These are phyloP conservation scores for Cystobasidium ongulense DNA, from an alignment of 768 basidiomycete genomes.

Conservation along the genomic window DNA sequence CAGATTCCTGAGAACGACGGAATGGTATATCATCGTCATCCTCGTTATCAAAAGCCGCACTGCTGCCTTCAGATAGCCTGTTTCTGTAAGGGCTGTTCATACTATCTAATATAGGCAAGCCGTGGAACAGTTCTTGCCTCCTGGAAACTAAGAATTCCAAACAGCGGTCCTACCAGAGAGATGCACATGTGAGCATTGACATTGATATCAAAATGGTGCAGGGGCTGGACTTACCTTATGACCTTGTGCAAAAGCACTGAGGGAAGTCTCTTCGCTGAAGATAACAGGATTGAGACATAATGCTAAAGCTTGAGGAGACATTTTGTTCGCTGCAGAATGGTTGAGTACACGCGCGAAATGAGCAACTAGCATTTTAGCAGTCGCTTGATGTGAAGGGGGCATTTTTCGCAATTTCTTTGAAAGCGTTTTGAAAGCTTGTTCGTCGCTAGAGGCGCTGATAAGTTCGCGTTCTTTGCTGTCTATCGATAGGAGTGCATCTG, in stretches of 20 bases:
- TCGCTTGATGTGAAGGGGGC: slow-evolving; percentile 37
- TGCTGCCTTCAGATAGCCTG: neutral
- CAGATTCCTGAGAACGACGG: slow-evolving; percentile 22
- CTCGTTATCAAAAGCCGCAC: neutral
- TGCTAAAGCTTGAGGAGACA: slow-evolving; percentile 37
- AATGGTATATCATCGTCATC: slow-evolving; percentile 24
- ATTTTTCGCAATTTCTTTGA: slow-evolving; percentile 35
- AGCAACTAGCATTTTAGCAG: slow-evolving; percentile 36
- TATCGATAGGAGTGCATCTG: slow-evolving; percentile 38
- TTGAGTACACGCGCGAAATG: slow-evolving; percentile 37
- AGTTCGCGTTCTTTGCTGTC: slow-evolving; percentile 24
- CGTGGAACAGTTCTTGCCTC: slow-evolving; percentile 15
- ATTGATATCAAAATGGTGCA: neutral
- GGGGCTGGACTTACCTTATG: neutral
- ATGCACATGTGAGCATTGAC: neutral
- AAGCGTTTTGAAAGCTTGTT: slow-evolving; percentile 21
- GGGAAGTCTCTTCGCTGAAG: slow-evolving; percentile 21
- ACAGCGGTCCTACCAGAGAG: slow-evolving; percentile 10
- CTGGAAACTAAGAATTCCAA: slow-evolving; percentile 1
- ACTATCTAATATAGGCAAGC: neutral
- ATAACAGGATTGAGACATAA: slow-evolving; percentile 30
- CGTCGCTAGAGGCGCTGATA: slow-evolving; percentile 21
- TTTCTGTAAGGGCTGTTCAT: neutral
- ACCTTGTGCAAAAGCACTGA: slow-evolving; percentile 7
- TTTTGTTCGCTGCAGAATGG: slow-evolving; percentile 37